Conservation (phyloP, 768 basidiomycete species). For the Pisolithus marmoratus region DNA sequence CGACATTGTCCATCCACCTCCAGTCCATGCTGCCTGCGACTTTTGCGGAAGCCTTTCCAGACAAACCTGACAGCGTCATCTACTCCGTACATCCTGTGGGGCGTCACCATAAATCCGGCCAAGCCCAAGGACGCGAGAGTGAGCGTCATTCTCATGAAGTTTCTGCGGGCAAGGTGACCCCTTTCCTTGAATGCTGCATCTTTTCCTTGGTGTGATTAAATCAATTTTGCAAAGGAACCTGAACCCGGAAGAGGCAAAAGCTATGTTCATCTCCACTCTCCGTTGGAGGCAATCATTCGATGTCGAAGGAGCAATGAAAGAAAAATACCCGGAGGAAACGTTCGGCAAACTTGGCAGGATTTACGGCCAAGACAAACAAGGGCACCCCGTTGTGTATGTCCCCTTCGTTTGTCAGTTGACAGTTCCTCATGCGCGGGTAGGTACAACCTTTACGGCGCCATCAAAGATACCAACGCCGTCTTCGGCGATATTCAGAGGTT, state of each 20-base stretch:
- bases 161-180: slow-evolving; percentile 66
- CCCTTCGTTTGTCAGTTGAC: not conserved
- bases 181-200: not conserved
- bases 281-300: slow-evolving; percentile 68
- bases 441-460: slow-evolving; percentile 77
- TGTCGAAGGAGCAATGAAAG: slow-evolving; percentile 53
- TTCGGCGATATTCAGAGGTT: slow-evolving; percentile 75
- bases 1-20: slow-evolving; percentile 4
- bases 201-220: not conserved
- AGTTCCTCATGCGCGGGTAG: slow-evolving; percentile 26
- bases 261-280: slow-evolving; percentile 66
- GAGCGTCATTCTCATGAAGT: slow-evolving; percentile 78
- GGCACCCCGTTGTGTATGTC: slow-evolving; percentile 64
- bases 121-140: slow-evolving; percentile 54
- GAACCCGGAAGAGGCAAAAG: slow-evolving; percentile 45
- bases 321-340: slow-evolving; percentile 55
- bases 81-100: slow-evolving; percentile 60
- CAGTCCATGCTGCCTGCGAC: slow-evolving; percentile 43
- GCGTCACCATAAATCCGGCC: slow-evolving; percentile 58
- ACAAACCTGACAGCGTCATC: slow-evolving; percentile 47
- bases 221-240: slow-evolving; percentile 39
- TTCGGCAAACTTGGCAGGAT: slow-evolving; percentile 62
- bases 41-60: slow-evolving; percentile 55
- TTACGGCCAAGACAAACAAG: slow-evolving; percentile 65
- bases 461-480: slow-evolving; percentile 58